Conservation (phyloP, 2,329 filamentous ascomycete genomes). For the Aspergillus carbonarius region DNA sequence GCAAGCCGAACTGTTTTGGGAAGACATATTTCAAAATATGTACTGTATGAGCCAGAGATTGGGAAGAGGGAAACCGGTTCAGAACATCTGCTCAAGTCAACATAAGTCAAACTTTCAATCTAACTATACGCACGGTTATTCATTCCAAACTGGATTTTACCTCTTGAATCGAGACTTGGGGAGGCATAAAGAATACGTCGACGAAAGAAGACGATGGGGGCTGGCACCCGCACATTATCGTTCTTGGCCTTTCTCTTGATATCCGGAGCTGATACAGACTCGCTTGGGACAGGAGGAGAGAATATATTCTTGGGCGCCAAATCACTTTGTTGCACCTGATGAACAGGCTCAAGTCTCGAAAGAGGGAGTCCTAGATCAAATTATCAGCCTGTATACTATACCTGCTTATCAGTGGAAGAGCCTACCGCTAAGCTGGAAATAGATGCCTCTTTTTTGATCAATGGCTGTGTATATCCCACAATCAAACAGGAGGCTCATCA, state of each 20-base stretch:
- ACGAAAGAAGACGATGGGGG: conserved; percentile 72
- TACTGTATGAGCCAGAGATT: conserved; percentile 53
- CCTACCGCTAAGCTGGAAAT: conserved; percentile 76
- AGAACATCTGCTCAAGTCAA: conserved; percentile 64
- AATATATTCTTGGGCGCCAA: not conserved
- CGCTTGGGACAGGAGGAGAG: not conserved
- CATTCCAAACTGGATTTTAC: conserved; percentile 70
- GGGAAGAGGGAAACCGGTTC: conserved; percentile 62
- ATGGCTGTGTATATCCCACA: conserved; percentile 72
- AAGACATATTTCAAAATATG: conserved; percentile 92
- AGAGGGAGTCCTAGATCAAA: conserved; percentile 31
- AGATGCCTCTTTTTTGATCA: conserved; percentile 61
- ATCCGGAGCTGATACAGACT: not conserved
- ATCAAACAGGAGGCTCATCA: conserved; percentile 74
- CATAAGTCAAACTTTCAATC: not conserved
- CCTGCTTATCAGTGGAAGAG: not conserved
- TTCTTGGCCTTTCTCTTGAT: not conserved
- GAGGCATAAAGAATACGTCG: conserved; percentile 84
- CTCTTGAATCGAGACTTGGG: conserved; percentile 67
- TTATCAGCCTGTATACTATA: not conserved
- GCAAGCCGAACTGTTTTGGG: conserved; percentile 81
- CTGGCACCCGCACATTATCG: conserved; percentile 29
- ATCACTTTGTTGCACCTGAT: conserved; percentile 4
- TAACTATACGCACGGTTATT: conserved; percentile 54
- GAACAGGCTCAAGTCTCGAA: conserved; percentile 29